Evolutionary conservation across 352 stramenopile species (phyloP).

Genomic region (Aphanomyces stellatus): DNA sequence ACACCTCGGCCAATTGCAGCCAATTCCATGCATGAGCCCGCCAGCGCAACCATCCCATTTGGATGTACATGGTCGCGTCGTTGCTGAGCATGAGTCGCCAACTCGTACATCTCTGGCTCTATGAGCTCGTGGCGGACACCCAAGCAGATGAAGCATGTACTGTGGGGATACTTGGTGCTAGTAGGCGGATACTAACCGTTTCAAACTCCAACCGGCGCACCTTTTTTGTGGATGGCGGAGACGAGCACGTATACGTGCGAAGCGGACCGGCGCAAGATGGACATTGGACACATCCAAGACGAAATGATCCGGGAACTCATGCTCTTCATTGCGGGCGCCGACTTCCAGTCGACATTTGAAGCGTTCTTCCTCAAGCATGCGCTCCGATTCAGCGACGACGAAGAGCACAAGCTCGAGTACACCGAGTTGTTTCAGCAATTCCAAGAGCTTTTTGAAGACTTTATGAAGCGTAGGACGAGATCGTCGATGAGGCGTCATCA

Average conservation of each 20-base stretch:
- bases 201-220: background rate
- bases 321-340: conserved; percentile 47
- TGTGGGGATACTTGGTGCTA: too few relatives aligned
- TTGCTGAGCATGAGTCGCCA: too few relatives aligned
- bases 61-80: too few relatives aligned
- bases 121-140: too few relatives aligned
- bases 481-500: conserved; percentile 2
- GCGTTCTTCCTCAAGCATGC: conserved; percentile 67
- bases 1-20: too few relatives aligned
- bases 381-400: conserved; percentile 48
- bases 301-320: conserved; percentile 43
- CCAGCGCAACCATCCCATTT: too few relatives aligned
- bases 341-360: conserved; percentile 61
- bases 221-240: background rate
- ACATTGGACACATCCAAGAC: conserved; percentile 43
- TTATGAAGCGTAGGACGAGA: conserved; percentile 38
- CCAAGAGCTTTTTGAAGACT: conserved; percentile 61
- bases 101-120: too few relatives aligned
- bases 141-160: too few relatives aligned
- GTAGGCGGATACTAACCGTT: too few relatives aligned
- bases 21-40: too few relatives aligned
- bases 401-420: conserved; percentile 63
- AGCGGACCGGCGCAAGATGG: background rate
- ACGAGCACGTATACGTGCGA: background rate
- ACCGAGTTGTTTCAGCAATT: conserved; percentile 64